phyloP scores from a whole-genome alignment of 352 stramenopile genomes.

The Pythium oligandrum region DNA sequence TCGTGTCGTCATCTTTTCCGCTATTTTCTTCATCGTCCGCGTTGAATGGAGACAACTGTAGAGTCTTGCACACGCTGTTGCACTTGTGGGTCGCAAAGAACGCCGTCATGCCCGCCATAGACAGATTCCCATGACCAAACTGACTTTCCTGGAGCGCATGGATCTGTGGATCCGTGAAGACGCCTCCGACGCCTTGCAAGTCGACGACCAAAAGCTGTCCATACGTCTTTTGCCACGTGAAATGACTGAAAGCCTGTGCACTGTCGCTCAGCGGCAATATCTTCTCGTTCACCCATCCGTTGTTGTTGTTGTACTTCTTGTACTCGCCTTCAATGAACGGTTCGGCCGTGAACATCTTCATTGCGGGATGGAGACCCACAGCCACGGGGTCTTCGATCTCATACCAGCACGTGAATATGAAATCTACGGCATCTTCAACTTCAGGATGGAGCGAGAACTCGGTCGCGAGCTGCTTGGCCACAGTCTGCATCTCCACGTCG shows the following conservation, averaged over 20 bases:
- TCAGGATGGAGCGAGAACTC: constrained; percentile 25
- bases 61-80: constrained; percentile 23
- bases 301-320: constrained; percentile 51
- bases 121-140: constrained; percentile 26
- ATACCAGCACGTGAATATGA: constrained; percentile 41
- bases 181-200: constrained; percentile 30
- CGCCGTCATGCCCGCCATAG: constrained; percentile 19
- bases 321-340: constrained; percentile 31
- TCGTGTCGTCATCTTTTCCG: background rate
- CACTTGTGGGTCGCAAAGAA: constrained; percentile 38
- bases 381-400: constrained; percentile 17
- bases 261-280: constrained; percentile 10
- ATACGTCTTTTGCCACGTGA: constrained; percentile 30
- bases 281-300: constrained; percentile 18
- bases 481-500: constrained; percentile 34
- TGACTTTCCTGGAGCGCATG: constrained; percentile 17
- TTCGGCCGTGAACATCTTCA: constrained; percentile 32
- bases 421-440: constrained; percentile 28
- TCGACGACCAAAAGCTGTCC: constrained; percentile 36
- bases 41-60: constrained; percentile 19
- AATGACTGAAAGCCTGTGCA: constrained; percentile 40
- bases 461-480: constrained; percentile 29
- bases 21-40: background rate
- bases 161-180: constrained; percentile 47
- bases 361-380: constrained; percentile 8